Evolutionary conservation across 2,329 filamentous ascomycete genomes (phyloP).

Genomic region (Xylaria sp.): DNA sequence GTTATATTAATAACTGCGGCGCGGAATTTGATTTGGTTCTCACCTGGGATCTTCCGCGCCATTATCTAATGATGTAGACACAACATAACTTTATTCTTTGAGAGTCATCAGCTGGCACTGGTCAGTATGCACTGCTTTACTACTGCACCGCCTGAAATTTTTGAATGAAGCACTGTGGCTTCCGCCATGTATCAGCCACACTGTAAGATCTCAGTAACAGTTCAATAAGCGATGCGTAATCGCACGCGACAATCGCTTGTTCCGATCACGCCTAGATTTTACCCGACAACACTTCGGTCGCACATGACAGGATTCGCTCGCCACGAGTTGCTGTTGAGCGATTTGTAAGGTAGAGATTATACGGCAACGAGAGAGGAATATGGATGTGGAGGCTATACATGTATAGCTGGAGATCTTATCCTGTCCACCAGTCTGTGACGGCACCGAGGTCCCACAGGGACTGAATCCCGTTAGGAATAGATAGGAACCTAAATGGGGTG

Average conservation of each 20-base stretch:
- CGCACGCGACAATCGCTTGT: background rate
- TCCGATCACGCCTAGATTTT: no score
- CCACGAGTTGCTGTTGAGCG: background rate
- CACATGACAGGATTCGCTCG: background rate
- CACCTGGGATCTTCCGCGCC: background rate
- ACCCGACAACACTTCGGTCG: background rate
- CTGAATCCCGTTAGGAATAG: conserved; percentile 6
- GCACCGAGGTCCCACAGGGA: background rate
- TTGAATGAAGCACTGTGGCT: background rate
- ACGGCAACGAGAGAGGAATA: background rate
- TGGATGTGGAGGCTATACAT: background rate
- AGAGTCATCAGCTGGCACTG: no score
- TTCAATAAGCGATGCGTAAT: background rate
- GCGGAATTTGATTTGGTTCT: background rate
- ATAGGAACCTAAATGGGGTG: background rate
- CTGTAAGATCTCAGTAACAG: no score
- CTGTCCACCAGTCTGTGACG: background rate
- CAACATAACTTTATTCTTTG: background rate
- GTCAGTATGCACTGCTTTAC: no score
- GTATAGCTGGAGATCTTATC: background rate
- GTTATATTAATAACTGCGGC: background rate
- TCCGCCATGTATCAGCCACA: background rate
- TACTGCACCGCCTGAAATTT: background rate
- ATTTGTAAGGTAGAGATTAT: background rate
- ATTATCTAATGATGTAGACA: background rate